phyloP scores from a whole-genome alignment of 306 rosid species.

The Malus sylvestris region DNA sequence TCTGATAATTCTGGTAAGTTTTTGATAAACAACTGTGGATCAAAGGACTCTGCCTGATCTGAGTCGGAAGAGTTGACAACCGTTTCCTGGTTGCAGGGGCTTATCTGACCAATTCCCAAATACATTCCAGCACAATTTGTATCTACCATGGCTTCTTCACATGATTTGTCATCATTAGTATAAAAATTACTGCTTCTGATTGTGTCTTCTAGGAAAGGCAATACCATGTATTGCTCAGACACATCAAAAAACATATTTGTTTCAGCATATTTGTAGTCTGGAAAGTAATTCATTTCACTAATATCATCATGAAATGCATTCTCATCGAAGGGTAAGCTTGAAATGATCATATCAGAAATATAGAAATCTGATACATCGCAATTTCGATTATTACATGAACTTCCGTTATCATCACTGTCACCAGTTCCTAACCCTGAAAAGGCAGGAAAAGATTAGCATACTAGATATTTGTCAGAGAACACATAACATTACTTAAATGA shows the following conservation, averaged over 20 bases:
- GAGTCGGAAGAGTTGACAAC: constrained; percentile 44
- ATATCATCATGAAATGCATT: constrained; percentile 43
- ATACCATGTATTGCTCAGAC: constrained; percentile 64
- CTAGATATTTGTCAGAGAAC: neutral
- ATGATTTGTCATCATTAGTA: constrained; percentile 34
- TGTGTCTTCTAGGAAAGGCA: constrained; percentile 80
- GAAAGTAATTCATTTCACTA: constrained; percentile 37
- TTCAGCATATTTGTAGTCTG: constrained; percentile 50
- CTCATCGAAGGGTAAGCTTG: constrained; percentile 62
- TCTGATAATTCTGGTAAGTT: constrained; percentile 82
- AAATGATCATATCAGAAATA: constrained; percentile 88
- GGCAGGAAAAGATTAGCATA: constrained; percentile 21
- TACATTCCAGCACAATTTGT: constrained; percentile 52
- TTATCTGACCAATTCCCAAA: constrained; percentile 66
- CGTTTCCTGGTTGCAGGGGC: constrained; percentile 56
- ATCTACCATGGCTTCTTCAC: constrained; percentile 44
- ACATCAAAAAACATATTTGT: constrained; percentile 48
- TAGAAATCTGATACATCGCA: constrained; percentile 87
- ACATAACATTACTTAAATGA: neutral
- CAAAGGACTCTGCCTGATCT: constrained; percentile 71
- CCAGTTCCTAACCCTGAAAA: constrained; percentile 51
- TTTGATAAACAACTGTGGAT: constrained; percentile 81
- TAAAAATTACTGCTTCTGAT: constrained; percentile 33
- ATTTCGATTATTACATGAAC: constrained; percentile 43
- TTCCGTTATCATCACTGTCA: constrained; percentile 42